Evolutionary conservation across 176 grass and related monocot genomes (phyloP).

Genomic region (Pontederia crassipes): DNA sequence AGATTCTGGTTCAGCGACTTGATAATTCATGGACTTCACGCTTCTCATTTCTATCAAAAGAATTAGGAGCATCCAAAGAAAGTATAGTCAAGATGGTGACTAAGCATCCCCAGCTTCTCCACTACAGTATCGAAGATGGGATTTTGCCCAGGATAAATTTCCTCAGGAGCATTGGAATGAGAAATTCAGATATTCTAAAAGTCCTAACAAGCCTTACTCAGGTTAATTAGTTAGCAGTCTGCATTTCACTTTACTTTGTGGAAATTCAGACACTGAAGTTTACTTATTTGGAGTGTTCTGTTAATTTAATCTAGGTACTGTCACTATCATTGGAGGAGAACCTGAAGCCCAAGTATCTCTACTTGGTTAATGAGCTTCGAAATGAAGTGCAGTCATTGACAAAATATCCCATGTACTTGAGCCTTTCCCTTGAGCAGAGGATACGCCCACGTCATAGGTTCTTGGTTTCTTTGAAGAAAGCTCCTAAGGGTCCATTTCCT

Average conservation of each 20-base stretch:
- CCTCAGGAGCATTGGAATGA: slow-evolving; percentile 83
- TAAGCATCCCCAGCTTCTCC: slow-evolving; percentile 89
- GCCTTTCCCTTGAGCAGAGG: slow-evolving; percentile 85
- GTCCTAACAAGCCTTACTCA: slow-evolving; percentile 87
- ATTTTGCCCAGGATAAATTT: slow-evolving; percentile 90
- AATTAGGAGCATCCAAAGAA: slow-evolving; percentile 76
- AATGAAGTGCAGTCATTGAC: slow-evolving; percentile 52
- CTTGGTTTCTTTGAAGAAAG: slow-evolving; percentile 85
- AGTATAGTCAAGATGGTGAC: slow-evolving; percentile 92
- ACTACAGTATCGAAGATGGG: slow-evolving; percentile 97
- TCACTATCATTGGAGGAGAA: slow-evolving; percentile 72
- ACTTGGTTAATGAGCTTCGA: slow-evolving; percentile 6
- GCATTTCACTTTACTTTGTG: slow-evolving; percentile 11
- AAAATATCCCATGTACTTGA: slow-evolving; percentile 95
- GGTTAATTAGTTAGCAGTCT: slow-evolving; percentile 30
- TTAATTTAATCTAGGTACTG: slow-evolving; percentile 48
- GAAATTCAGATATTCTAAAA: slow-evolving; percentile 73
- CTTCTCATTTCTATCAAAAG: slow-evolving; percentile 70
- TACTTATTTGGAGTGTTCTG: slow-evolving; percentile 9
- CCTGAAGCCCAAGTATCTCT: slow-evolving; percentile 12
- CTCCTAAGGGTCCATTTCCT: slow-evolving; percentile 93
- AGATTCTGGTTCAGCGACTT: slow-evolving; percentile 85
- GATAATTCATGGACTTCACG: slow-evolving; percentile 75
- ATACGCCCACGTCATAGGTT: slow-evolving; percentile 83
- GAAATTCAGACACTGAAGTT: slow-evolving; percentile 4